Base-by-base conservation (phyloP, 164 flowering plant genomes). In the Litsea cubeba region DNA sequence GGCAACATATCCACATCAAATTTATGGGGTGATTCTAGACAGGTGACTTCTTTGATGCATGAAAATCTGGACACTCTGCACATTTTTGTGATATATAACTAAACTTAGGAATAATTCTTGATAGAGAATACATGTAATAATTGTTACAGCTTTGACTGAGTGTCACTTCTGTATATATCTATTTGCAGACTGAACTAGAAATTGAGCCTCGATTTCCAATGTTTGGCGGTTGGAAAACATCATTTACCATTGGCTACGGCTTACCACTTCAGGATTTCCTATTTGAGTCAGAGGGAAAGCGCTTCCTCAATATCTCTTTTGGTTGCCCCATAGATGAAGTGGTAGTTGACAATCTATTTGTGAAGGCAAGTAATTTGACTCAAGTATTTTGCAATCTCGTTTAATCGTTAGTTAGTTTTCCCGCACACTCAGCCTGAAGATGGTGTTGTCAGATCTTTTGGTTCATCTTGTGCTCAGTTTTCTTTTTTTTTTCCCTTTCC, bases 221-320 rank as follows among this genome's bases (percentile, higher is more conserved):
- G 90, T 88, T 94, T 84, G 97, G 99, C 74, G 98, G 99, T 28
- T 96, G 99, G 98, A 90, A 80, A 84, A 92, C 97, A 76, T 69
- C 90, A 58, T 96, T 96, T 76, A 92, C 95, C 71, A 87, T 96
- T 87, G 98, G 97, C 77, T 96, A 96, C 80, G 89, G 97, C 32
- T 80, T 94, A 83, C 99, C 97, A 35, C 97, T 96, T 68, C 75
- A 84, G 70, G 97, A 94, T 76, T 94, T 86, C 78, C 74, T 96
- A 72, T 92, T 90, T 85, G 83, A 81, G 69, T 86, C 90, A 11
- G 92, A 85, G 65, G 97, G 96, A 71, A 91, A 87, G 64, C 91
- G 95, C 49, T 91, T 88, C 67, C 84, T 94, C 3, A 88, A 91
- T 82, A 74, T 92, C 78, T 70, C 92, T 62, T 92, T 94, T 82